phyloP scores from a whole-genome alignment of 1,284 basidiomycete genomes.

The Sphagnurus paluster region DNA sequence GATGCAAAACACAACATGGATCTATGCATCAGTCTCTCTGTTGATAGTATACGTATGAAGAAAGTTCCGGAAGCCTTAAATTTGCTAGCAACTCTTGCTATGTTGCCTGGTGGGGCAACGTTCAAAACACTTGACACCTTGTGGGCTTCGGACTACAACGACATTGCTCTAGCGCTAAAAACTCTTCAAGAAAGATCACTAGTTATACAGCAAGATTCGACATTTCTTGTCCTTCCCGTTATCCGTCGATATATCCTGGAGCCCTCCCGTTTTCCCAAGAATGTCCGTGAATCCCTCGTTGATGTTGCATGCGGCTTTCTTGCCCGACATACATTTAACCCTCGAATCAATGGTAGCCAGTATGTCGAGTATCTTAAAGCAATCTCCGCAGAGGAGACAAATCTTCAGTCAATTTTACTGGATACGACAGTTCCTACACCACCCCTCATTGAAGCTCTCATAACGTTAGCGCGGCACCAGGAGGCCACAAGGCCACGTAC shows the following conservation, averaged over 20 bases:
- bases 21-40: conserved; percentile 11
- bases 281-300: not conserved
- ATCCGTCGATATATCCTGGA: conserved; percentile 9
- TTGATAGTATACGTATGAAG: conserved; percentile 10
- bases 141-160: conserved; percentile 1
- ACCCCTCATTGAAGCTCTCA: not conserved
- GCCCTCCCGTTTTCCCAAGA: conserved; percentile 1
- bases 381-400: conserved; percentile 5
- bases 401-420: conserved; percentile 9
- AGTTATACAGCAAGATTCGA: not conserved
- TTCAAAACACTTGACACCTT: conserved; percentile 1
- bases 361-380: not conserved
- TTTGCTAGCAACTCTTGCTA: conserved; percentile 7
- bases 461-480: conserved; percentile 3
- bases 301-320: not conserved
- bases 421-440: not conserved
- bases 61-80: conserved; percentile 5
- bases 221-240: conserved; percentile 9
- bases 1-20: conserved; percentile 11
- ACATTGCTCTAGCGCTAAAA: not conserved
- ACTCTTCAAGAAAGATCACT: conserved; percentile 3
- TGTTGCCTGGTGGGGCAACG: conserved; percentile 8
- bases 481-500: not conserved
- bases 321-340: too few relatives aligned
- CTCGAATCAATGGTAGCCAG: not conserved